Percentiles rank a stretch among this genome's conserved stretches.
These are phyloP conservation scores for Clonostachys solani DNA, from an alignment of 2,329 filamentous ascomycete genomes.

Conservation along the genomic window DNA sequence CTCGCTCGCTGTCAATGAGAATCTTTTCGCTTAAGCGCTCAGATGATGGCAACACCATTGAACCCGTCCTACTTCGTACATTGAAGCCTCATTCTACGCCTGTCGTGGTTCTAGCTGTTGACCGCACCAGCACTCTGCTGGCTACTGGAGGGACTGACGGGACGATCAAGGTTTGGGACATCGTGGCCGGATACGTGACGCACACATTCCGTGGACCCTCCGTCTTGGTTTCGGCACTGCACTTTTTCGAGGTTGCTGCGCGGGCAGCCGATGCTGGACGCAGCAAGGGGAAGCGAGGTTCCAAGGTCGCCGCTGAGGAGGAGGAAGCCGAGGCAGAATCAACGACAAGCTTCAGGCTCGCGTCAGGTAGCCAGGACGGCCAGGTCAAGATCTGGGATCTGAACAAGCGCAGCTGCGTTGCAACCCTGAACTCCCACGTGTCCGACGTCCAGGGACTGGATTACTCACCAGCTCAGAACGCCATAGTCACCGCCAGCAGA, in stretches of 20 bases:
- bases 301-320: constrained; percentile 27
- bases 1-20: constrained; percentile 91
- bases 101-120: constrained; percentile 80
- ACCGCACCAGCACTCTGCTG: constrained; percentile 82
- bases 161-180: constrained; percentile 95
- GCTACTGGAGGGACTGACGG: constrained; percentile 93
- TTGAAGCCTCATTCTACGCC: constrained; percentile 89
- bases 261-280: constrained; percentile 19
- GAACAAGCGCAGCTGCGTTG: constrained; percentile 73
- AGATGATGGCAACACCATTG: constrained; percentile 51
- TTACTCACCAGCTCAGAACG: constrained; percentile 70
- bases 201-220: constrained; percentile 94
- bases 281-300: constrained; percentile 27
- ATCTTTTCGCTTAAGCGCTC: constrained; percentile 72
- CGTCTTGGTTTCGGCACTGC: constrained; percentile 83
- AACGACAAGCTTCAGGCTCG: constrained; percentile 65
- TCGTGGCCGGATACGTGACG: constrained; percentile 82
- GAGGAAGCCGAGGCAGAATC: constrained; percentile 27
- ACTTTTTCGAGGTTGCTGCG: constrained; percentile 77
- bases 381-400: constrained; percentile 91
- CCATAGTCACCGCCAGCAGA: constrained; percentile 78
- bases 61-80: constrained; percentile 68
- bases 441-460: constrained; percentile 88
- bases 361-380: constrained; percentile 90
- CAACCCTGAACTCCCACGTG: constrained; percentile 84